phyloP scores from a whole-genome alignment of 805 yeast genomes.

The Yamadazyma insecticola region DNA sequence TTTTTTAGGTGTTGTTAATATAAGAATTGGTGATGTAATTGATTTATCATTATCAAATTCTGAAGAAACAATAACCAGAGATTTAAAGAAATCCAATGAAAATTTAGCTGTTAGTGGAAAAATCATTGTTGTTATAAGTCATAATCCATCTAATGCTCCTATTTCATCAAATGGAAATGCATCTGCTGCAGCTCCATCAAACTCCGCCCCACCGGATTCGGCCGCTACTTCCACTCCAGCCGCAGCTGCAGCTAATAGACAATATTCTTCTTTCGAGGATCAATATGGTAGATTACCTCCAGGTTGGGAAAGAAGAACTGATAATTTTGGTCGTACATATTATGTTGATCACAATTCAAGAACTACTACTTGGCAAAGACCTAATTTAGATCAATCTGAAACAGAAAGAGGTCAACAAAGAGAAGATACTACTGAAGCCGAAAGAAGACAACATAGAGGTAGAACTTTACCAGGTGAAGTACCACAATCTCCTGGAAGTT shows the following conservation, averaged over 20 bases:
- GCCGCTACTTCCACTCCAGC: slow-evolving; percentile 8
- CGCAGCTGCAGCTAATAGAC: slow-evolving; percentile 40
- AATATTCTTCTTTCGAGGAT: slow-evolving; percentile 92
- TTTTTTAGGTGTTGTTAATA: slow-evolving; percentile 91
- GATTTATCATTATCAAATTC: slow-evolving; percentile 49
- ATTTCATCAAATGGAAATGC: slow-evolving; percentile 9
- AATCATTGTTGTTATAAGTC: slow-evolving; percentile 71
- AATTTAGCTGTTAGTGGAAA: slow-evolving; percentile 91
- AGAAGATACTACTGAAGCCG: slow-evolving; percentile 73
- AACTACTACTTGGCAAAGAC: slow-evolving; percentile 99
- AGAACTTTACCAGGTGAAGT: slow-evolving; percentile 78
- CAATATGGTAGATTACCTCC: slow-evolving; percentile 95
- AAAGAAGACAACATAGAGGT: slow-evolving; percentile 84
- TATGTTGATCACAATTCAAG: slow-evolving; percentile 97
- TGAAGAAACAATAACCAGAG: slow-evolving; percentile 90
- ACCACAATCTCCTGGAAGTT: slow-evolving; percentile 28
- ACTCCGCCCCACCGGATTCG: slow-evolving; percentile 11
- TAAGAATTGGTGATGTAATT: slow-evolving; percentile 83
- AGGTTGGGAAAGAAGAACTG: slow-evolving; percentile 99
- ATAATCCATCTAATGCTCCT: slow-evolving; percentile 15
- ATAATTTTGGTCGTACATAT: slow-evolving; percentile 94
- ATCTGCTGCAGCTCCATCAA: slow-evolving; percentile 12
- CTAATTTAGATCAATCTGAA: slow-evolving; percentile 77
- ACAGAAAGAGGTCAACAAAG: slow-evolving; percentile 60
- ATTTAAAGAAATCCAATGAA: slow-evolving; percentile 87